Conservation (phyloP, 306 rosid species). For the Abrus precatorius region DNA sequence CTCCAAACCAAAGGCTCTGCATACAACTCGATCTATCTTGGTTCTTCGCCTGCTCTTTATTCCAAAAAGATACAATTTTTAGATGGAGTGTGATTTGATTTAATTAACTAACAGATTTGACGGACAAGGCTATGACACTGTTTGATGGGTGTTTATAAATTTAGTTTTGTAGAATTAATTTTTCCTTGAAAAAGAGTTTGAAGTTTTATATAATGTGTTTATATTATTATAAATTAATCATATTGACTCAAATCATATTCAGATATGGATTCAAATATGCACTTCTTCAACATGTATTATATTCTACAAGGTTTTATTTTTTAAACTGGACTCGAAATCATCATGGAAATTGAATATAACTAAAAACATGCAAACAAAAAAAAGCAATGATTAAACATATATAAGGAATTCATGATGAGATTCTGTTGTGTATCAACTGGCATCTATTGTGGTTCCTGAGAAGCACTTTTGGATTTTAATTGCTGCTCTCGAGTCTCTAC, state of each 20-base stretch:
- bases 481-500: conserved; percentile 21
- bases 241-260: no score
- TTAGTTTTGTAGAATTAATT: no score
- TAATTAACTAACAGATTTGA: background rate
- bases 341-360: background rate
- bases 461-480: conserved; percentile 38
- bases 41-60: background rate
- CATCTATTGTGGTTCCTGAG: conserved; percentile 16
- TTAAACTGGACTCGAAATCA: background rate
- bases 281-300: background rate
- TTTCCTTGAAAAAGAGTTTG: no score
- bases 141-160: background rate
- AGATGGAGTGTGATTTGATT: background rate
- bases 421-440: conserved; percentile 43
- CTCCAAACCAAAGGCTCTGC: background rate
- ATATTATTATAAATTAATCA: no score
- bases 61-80: conserved; percentile 5
- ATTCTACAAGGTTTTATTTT: background rate
- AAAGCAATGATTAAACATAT: background rate
- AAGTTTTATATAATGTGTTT: no score
- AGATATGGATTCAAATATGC: no score
- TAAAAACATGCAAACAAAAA: background rate
- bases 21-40: background rate
- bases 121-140: background rate
- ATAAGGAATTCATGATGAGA: conserved; percentile 48